Base-by-base conservation (phyloP, 768 basidiomycete genomes). In the Pleurotus sapidus region DNA sequence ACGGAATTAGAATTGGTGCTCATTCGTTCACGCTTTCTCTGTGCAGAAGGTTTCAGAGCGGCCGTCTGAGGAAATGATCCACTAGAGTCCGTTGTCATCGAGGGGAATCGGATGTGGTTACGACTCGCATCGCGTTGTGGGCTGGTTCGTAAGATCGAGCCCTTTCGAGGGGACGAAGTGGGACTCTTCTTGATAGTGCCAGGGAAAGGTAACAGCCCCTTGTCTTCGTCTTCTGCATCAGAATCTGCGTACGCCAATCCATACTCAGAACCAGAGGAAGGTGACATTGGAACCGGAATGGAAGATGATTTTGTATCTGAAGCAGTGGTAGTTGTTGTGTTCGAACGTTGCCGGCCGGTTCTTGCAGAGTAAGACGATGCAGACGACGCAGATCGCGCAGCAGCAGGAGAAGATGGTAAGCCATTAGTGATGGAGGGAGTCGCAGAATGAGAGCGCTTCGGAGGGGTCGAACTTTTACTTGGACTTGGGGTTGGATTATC, bases 201-300 rank as follows among this genome's bases (percentile, higher is more conserved):
- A 55, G 57, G 57, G 57, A 55, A 42, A 46, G 54, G 60, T 46
- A 43, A 60, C 56, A 48, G 51, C 5, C 25, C 64, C 24, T 66
- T 61, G 20, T 67, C 68, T 17, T 69, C 42, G 46, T 79, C 79
- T 55, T 76, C 65, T 46, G 79, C 79, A 5, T 76, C 75, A 15
- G 77, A 77, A 55, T 79, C 74, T 3, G 78, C 80, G 60, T 84
- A 84, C 2, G 81, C 81, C 18, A 83, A 70, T 14, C 79, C 78
- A 43, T 74, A 75, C 57, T 82, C 80, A 3, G 77, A 79, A 15
- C 65, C 76, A 2, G 77, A 77, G 25, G 70, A 70, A 27, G 77
- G 72, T 6, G 70, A 70, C 5, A 65, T 51, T 2, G 71, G 66
- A 4, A 57, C 56, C n/a, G 38, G 45, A 1, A 56, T 43, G 18